Evolutionary conservation across 176 grass and related monocot genomes (phyloP), one percentile per base, ranked within the genome.

Genomic region (Pontederia paniculata): DNA sequence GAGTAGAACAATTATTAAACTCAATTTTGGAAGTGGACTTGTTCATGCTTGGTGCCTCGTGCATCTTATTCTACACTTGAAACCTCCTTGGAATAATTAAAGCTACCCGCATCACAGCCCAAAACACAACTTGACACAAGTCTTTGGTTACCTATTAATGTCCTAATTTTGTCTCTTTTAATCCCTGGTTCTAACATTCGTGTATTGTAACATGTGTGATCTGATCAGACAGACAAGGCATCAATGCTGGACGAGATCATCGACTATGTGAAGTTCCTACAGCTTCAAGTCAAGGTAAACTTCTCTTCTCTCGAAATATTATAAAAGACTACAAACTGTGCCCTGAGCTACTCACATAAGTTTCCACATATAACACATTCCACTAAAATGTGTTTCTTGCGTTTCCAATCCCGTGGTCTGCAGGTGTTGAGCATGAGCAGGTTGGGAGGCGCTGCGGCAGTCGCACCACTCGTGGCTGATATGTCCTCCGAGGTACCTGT

Each of bases 401-500:
- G 28, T 37, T 37, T 37, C 7, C 28, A 2, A 37, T 5, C 28
- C 9, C 58, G 13, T 67, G 28, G 28, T 11, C 53, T 61, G 70
- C 75, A 94, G 88, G 84, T 94, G 77, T 73, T 94, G 44, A 94
- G 88, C 67, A 88, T 88, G 84, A 94, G 88, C 62, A 69, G 88
- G 76, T 70, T 94, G 46, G 88, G 88, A 1, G 88, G 80, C 78
- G 88, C 88, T 54, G 75, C 80, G 14, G 84, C 80, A 23, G 68
- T 84, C 21, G 60, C 71, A 42, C 84, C 88, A 66, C 71, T 84
- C 41, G 71, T 79, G 63, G 77, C 80, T 48, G 77, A 76, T 67
- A 76, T 79, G 74, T 67, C 77, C 48, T 76, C 88, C 21, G 80
- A 94, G 88, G 84, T 94, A 94, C 17, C 49, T 76, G 42, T 63